A percentile compares a stretch with the other conserved stretches of the same genome.
These are phyloP conservation scores for Nakazawaea wyomingensis DNA, from an alignment of 805 yeast species.

Conservation along the genomic window DNA sequence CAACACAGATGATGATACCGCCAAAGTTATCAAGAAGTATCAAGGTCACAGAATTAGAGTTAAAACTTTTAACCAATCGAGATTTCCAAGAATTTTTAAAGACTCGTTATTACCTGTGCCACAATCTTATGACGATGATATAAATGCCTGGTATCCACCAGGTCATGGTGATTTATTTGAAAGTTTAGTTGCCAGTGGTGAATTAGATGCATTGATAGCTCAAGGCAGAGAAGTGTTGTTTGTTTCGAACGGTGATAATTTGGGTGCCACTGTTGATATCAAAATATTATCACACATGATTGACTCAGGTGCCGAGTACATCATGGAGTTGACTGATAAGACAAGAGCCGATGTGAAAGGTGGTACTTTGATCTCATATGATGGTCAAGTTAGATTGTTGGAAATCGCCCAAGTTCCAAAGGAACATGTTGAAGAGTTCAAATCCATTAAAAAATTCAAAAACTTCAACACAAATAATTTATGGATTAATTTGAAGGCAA, in stretches of 20 bases:
- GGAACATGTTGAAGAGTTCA: slow-evolving; percentile 97
- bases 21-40: slow-evolving; percentile 91
- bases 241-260: slow-evolving; percentile 96
- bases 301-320: slow-evolving; percentile 85
- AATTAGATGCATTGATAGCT: slow-evolving; percentile 79
- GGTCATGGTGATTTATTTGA: slow-evolving; percentile 99
- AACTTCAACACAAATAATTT: slow-evolving; percentile 97
- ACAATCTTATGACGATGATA: slow-evolving; percentile 59
- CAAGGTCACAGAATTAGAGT: slow-evolving; percentile 94
- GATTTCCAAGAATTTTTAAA: slow-evolving; percentile 91
- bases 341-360: slow-evolving; percentile 99
- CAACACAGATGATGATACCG: slow-evolving; percentile 95
- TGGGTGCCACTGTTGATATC: slow-evolving; percentile 96
- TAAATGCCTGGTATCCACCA: slow-evolving; percentile 98
- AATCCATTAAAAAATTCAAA: slow-evolving; percentile 95
- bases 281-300: slow-evolving; percentile 89
- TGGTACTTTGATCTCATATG: slow-evolving; percentile 95
- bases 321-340: slow-evolving; percentile 98
- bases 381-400: slow-evolving; percentile 87
- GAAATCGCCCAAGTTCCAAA: slow-evolving; percentile 99
- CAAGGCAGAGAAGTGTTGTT: slow-evolving; percentile 94
- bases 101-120: slow-evolving; percentile 98
- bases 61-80: slow-evolving; percentile 95
- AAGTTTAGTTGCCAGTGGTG: slow-evolving; percentile 82
- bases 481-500: slow-evolving; percentile 94